These are phyloP conservation scores for Senna tora DNA, from an alignment of 306 rosid genomes.

Conservation along the genomic window DNA sequence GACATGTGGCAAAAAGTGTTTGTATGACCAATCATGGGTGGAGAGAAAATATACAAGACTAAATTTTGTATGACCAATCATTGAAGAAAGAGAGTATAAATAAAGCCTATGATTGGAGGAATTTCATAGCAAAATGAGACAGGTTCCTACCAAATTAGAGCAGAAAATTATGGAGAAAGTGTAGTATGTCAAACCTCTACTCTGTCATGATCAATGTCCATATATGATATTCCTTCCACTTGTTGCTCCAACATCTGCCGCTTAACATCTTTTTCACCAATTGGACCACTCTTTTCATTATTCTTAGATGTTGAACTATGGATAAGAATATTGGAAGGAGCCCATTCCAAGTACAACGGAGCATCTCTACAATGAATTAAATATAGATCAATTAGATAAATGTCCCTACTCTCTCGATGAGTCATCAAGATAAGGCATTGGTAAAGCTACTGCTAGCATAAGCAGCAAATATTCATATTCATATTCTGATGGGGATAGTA, in stretches of 20 bases:
- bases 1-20: no score
- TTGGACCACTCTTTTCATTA: constrained; percentile 45
- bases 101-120: no score
- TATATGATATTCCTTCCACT: constrained; percentile 61
- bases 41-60: no score
- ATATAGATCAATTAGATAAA: constrained; percentile 29
- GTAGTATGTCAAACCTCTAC: constrained; percentile 69
- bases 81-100: no score
- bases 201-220: constrained; percentile 84
- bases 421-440: constrained; percentile 18
- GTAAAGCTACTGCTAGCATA: constrained; percentile 18
- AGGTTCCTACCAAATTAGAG: constrained; percentile 3
- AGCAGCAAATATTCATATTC: background rate
- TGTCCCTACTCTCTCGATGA: constrained; percentile 30
- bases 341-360: constrained; percentile 95
- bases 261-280: constrained; percentile 73
- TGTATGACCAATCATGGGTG: no score
- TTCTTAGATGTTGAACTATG: constrained; percentile 49
- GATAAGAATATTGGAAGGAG: constrained; percentile 75
- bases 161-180: constrained; percentile 6
- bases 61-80: no score
- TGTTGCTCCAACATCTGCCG: constrained; percentile 63
- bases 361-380: constrained; percentile 64
- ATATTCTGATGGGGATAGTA: no score
- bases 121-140: no score